phyloP scores from a whole-genome alignment of 345 rosid genomes.

The Pelargonium nanum region DNA sequence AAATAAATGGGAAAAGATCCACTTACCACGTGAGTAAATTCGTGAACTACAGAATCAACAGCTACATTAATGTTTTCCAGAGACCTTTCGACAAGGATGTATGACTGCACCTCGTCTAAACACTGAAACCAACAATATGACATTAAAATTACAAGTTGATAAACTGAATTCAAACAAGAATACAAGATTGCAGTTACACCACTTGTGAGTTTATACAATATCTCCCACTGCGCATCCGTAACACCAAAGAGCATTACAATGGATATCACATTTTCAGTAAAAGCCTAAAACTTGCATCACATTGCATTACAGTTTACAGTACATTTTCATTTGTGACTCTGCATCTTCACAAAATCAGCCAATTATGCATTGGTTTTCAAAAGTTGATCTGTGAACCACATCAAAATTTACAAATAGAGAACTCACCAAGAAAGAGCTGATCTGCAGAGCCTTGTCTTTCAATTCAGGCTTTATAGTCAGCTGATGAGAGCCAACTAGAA shows the following conservation, averaged over 20 bases:
- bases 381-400: not conserved
- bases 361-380: not conserved
- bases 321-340: not conserved
- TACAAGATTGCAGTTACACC: no score
- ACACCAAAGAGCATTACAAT: not conserved
- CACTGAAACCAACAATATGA: conserved; percentile 31
- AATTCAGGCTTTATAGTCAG: conserved; percentile 46
- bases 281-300: no score
- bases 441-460: conserved; percentile 53
- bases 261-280: not conserved
- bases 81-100: conserved; percentile 70
- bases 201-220: not conserved
- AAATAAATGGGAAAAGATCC: conserved; percentile 6
- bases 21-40: conserved; percentile 55
- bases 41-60: conserved; percentile 34
- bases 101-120: conserved; percentile 84
- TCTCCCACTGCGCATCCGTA: not conserved
- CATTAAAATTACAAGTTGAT: not conserved
- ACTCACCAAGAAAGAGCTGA: conserved; percentile 62
- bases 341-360: no score
- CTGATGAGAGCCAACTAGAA: conserved; percentile 51
- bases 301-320: no score
- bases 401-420: not conserved
- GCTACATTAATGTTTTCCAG: conserved; percentile 23
- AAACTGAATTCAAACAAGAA: not conserved